Evolutionary conservation across 192 early-diverging fungal genomes (phyloP).

Genomic region (Spizellomyces punctatus): DNA sequence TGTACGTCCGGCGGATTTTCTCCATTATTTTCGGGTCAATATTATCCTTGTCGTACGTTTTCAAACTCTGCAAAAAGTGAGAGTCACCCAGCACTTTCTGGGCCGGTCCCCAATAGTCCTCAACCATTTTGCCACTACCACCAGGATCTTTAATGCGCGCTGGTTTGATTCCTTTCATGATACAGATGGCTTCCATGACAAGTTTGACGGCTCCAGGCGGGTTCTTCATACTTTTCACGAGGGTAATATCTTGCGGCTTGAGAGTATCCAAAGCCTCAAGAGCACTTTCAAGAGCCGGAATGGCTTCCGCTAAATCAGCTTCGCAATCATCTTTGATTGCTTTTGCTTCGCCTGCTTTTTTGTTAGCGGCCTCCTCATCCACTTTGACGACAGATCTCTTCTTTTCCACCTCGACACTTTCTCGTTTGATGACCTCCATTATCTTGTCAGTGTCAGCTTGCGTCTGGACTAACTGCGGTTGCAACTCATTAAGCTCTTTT

Average conservation of each 20-base stretch:
- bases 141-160: conserved; percentile 64
- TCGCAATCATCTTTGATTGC: conserved; percentile 66
- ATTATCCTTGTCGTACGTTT: conserved; percentile 64
- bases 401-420: conserved; percentile 59
- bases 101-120: conserved; percentile 63
- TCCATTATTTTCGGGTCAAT: conserved; percentile 63
- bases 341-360: conserved; percentile 60
- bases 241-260: conserved; percentile 59
- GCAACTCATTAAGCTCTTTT: conserved; percentile 54
- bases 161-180: conserved; percentile 63
- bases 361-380: conserved; percentile 61
- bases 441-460: conserved; percentile 61
- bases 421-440: conserved; percentile 56
- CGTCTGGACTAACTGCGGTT: conserved; percentile 58
- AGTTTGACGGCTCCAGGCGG: conserved; percentile 61
- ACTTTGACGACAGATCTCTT: conserved; percentile 58
- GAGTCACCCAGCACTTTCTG: conserved; percentile 57
- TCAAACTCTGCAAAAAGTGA: conserved; percentile 55
- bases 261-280: conserved; percentile 61
- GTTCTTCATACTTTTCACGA: conserved; percentile 63
- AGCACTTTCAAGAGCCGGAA: conserved; percentile 59
- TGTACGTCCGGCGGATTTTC: conserved; percentile 58
- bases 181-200: conserved; percentile 65
- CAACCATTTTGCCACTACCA: conserved; percentile 67
- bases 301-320: conserved; percentile 61